These are phyloP conservation scores for Mediolabrus comicus DNA, from an alignment of 108 stramenopile species.

Conservation along the genomic window DNA sequence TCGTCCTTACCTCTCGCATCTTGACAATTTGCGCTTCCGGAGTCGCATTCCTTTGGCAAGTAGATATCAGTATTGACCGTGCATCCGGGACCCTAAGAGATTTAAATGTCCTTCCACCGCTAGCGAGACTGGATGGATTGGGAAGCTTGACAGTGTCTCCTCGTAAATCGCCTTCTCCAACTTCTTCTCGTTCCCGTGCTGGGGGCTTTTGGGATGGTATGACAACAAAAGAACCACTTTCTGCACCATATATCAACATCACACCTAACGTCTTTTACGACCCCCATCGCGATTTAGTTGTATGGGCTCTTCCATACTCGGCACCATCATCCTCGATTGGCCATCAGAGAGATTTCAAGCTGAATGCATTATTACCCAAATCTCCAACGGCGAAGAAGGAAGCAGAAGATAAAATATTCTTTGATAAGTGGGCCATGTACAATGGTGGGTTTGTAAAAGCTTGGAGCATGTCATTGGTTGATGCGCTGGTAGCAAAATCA, in stretches of 20 bases:
- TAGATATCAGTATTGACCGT: constrained; percentile 33
- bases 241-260: constrained; percentile 42
- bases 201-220: constrained; percentile 9
- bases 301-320: constrained; percentile 56
- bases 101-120: constrained; percentile 39
- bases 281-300: constrained; percentile 60
- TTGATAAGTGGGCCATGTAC: constrained; percentile 23
- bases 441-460: constrained; percentile 46
- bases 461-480: constrained; percentile 31
- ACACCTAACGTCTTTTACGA: constrained; percentile 48
- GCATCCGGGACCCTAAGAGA: constrained; percentile 15
- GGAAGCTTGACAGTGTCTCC: constrained; percentile 38
- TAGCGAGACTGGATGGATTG: constrained; percentile 40
- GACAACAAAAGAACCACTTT: constrained; percentile 15
- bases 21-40: constrained; percentile 28
- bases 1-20: constrained; percentile 11
- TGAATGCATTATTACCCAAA: constrained; percentile 4
- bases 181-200: background rate
- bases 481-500: constrained; percentile 3
- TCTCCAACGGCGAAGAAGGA: constrained; percentile 21
- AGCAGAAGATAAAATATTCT: constrained; percentile 12
- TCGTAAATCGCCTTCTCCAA: constrained; percentile 11
- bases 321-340: constrained; percentile 31
- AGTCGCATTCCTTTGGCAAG: constrained; percentile 43
- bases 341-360: constrained; percentile 28